These are phyloP conservation scores for Coffea canephora DNA, from an alignment of 257 asterid genomes.

Conservation along the genomic window DNA sequence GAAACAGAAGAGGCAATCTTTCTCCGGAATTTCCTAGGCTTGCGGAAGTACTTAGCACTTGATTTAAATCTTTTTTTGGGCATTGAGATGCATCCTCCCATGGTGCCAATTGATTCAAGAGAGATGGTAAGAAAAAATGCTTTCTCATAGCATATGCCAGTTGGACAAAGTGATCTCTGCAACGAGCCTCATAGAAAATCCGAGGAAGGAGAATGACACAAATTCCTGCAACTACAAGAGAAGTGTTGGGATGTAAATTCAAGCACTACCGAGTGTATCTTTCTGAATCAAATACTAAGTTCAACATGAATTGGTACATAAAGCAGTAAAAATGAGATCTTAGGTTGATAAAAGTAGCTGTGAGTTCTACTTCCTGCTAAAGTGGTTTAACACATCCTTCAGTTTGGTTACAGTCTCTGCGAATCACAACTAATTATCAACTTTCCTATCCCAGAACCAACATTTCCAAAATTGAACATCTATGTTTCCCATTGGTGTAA, in stretches of 20 bases:
- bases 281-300: background rate
- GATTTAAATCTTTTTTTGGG: conserved; percentile 54
- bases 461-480: background rate
- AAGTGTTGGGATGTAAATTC: background rate
- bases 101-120: conserved; percentile 30
- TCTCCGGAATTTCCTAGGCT: conserved; percentile 50
- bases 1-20: conserved; percentile 56
- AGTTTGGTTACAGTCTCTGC: background rate
- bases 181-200: conserved; percentile 4
- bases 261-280: background rate
- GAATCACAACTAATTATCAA: conserved; percentile 8
- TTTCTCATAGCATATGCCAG: conserved; percentile 15
- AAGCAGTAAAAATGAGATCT: background rate
- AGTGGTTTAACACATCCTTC: background rate
- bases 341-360: background rate
- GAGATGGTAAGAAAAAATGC: conserved; percentile 14
- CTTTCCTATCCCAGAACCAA: background rate
- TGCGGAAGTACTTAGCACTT: conserved; percentile 45
- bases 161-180: background rate
- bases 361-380: background rate
- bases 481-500: background rate
- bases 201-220: background rate
- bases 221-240: conserved; percentile 7
- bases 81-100: conserved; percentile 89
- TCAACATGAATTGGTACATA: background rate